Evolutionary conservation across 202 grass and related monocot genomes (phyloP).

Genomic region (Cymbopogon flexuosus): DNA sequence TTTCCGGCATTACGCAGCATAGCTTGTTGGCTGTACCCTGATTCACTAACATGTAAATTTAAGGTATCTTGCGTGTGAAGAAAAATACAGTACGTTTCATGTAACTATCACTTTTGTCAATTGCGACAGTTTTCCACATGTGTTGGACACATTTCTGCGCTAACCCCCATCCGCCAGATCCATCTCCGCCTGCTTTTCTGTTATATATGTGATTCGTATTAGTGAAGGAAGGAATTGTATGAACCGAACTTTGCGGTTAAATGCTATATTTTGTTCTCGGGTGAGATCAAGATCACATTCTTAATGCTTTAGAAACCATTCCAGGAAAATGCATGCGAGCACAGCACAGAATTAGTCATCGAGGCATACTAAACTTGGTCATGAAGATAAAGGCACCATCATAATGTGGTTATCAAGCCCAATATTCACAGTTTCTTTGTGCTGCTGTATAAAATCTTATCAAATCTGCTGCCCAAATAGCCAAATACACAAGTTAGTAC

Average conservation of each 20-base stretch:
- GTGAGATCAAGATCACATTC: neutral
- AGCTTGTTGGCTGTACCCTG: neutral
- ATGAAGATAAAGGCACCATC: neutral
- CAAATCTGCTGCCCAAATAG: neutral
- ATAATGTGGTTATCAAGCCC: neutral
- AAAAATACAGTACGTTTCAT: neutral
- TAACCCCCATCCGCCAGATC: neutral
- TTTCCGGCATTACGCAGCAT: neutral
- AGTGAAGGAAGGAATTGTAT: neutral
- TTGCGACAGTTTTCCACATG: neutral
- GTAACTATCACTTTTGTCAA: neutral
- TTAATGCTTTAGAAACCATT: neutral
- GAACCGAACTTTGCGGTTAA: neutral
- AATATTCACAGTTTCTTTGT: neutral
- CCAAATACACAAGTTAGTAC: neutral
- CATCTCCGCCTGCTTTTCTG: neutral
- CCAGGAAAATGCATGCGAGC: neutral
- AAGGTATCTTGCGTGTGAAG: neutral
- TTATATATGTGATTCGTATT: neutral
- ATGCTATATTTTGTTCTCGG: neutral
- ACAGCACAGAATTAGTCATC: too few species aligned
- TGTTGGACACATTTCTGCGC: neutral
- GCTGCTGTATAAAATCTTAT: neutral
- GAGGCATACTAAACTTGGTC: too few species aligned
- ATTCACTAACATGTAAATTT: constrained; percentile 10